phyloP scores from a whole-genome alignment of 257 asterid genomes.

The Perilla frutescens region DNA sequence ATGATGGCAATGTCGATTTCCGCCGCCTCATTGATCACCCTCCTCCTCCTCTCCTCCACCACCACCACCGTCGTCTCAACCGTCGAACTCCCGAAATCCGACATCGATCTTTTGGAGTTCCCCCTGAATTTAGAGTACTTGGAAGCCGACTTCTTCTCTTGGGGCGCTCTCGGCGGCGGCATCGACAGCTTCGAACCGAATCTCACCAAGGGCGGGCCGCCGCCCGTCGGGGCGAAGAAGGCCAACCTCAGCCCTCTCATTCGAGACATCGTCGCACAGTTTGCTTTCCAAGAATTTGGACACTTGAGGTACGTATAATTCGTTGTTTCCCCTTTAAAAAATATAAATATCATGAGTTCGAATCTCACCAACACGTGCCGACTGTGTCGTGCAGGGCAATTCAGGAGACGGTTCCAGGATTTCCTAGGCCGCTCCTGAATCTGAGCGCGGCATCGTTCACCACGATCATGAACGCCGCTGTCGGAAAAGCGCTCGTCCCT shows the following conservation, averaged over 20 bases:
- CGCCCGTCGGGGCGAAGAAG: slow-evolving; percentile 57
- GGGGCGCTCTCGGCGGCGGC: slow-evolving; percentile 71
- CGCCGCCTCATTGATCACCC: slow-evolving; percentile 31
- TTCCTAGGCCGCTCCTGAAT: slow-evolving; percentile 74
- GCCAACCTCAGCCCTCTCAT: slow-evolving; percentile 60
- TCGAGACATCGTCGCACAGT: slow-evolving; percentile 65
- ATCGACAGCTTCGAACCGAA: slow-evolving; percentile 56
- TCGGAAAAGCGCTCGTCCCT: slow-evolving; percentile 54
- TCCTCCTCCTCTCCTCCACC: slow-evolving; percentile 29
- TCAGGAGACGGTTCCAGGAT: slow-evolving; percentile 63
- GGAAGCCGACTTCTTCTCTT: slow-evolving; percentile 85
- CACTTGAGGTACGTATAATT: slow-evolving; percentile 61
- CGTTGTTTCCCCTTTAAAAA: too few relatives aligned
- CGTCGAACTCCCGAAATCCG: slow-evolving; percentile 42
- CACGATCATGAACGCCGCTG: slow-evolving; percentile 60
- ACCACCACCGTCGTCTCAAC: neutral
- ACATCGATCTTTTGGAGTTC: slow-evolving; percentile 65
- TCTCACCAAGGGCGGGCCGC: slow-evolving; percentile 66
- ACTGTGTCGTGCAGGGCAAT: slow-evolving; percentile 64
- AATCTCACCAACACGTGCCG: neutral
- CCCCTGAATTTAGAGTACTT: slow-evolving; percentile 76
- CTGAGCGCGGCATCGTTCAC: slow-evolving; percentile 66
- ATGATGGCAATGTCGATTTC: slow-evolving; percentile 40
- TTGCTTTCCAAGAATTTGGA: slow-evolving; percentile 90
- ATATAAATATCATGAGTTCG: neutral